Percentiles rank a stretch among this genome's conserved stretches.
phyloP scores from a whole-genome alignment of 2,329 filamentous ascomycete genomes.

The Fusarium phyllophilum region DNA sequence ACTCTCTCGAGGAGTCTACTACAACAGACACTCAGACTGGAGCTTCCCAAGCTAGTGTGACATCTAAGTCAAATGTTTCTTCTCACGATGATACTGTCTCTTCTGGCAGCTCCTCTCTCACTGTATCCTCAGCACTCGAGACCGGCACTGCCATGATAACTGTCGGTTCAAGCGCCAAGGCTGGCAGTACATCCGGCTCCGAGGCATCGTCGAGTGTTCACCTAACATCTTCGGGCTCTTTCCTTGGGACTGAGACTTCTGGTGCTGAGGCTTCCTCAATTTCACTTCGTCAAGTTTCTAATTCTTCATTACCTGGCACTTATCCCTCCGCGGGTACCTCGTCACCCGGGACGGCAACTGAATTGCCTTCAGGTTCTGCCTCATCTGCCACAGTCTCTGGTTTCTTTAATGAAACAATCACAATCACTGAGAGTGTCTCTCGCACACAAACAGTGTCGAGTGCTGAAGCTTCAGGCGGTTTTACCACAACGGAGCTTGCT shows the following conservation, averaged over 20 bases:
- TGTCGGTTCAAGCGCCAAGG: slow-evolving; percentile 33
- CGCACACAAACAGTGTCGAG: not conserved
- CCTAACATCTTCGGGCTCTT: slow-evolving; percentile 6
- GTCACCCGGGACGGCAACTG: not conserved
- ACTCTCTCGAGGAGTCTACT: slow-evolving; percentile 1
- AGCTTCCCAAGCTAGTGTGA: not conserved
- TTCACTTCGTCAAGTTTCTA: not conserved
- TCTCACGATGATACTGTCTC: not conserved
- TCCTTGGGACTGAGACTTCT: not conserved
- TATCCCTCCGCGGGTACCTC: not conserved
- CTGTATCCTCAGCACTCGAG: not conserved
- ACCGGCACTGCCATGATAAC: slow-evolving; percentile 7
- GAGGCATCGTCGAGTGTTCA: slow-evolving; percentile 1
- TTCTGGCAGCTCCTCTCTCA: not conserved
- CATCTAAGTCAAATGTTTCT: not conserved
- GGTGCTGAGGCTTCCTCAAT: not conserved
- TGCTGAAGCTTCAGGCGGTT: not conserved
- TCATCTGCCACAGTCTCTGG: not conserved
- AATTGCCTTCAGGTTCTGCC: not conserved
- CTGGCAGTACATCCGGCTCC: slow-evolving; percentile 26
- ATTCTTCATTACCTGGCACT: slow-evolving; percentile 1
- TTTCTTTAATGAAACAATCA: not conserved
- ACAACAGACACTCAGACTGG: not conserved
- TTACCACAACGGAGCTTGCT: not conserved
- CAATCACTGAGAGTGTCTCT: not conserved